phyloP scores from a whole-genome alignment of 176 grass and related monocot genomes.

The Dactylis glomerata region DNA sequence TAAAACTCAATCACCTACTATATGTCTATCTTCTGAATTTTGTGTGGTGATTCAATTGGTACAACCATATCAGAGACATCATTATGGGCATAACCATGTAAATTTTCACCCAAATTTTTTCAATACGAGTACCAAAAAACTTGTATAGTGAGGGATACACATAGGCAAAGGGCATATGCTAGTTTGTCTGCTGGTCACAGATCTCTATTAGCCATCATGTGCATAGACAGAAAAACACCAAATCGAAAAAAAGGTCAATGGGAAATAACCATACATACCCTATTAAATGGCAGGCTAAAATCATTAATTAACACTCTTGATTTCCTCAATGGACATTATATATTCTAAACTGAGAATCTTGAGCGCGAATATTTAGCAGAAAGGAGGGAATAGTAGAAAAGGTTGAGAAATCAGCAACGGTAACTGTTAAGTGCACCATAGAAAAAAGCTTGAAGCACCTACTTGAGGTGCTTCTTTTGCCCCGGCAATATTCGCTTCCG shows the following conservation, averaged over 20 bases:
- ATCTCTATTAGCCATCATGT: not conserved
- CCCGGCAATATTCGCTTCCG: constrained; percentile 59
- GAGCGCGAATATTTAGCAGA: not conserved
- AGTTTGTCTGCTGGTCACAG: constrained; percentile 3
- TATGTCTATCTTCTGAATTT: not conserved
- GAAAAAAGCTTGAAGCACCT: constrained; percentile 42
- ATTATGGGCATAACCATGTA: constrained; percentile 2
- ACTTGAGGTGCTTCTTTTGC: constrained; percentile 41
- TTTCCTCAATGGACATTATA: not conserved
- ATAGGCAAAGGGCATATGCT: not conserved
- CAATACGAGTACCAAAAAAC: not conserved
- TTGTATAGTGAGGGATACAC: not conserved
- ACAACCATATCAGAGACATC: not conserved
- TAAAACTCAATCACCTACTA: not conserved
- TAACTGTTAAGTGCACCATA: not conserved
- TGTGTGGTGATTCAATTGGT: not conserved
- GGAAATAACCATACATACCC: not conserved
- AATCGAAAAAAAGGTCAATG: not conserved
- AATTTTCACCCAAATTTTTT: not conserved
- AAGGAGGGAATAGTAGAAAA: not conserved
- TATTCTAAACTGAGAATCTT: not conserved
- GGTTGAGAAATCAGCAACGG: not conserved
- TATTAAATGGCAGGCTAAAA: not conserved
- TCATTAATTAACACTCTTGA: not conserved
- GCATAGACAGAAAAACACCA: not conserved